Base-by-base conservation (phyloP, 2,329 filamentous ascomycete species). In the Myriosclerotinia curreyana region DNA sequence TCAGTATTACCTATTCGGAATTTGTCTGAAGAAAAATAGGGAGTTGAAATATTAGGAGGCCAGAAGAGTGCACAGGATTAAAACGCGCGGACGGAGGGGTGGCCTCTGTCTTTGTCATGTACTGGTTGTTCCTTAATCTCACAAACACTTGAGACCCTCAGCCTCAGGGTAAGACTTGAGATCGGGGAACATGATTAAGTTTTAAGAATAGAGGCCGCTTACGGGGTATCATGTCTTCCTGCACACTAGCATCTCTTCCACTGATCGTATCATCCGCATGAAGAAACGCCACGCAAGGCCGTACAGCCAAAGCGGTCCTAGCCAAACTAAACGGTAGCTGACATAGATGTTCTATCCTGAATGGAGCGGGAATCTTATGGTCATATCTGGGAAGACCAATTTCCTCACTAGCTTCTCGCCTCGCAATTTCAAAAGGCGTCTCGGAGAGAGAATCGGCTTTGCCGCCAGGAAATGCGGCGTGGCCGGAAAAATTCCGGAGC, bases 391-490 rank as follows among this genome's bases (percentile, higher is more conserved):
- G 91, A 3, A 98, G 85, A 1, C 94, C 94, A 69, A 98, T 96
- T 76, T 98, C 94, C 76, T 98, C 94, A 75, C 84, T 90, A 0
- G 94, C 93, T 80, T 98, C 94, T 68, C 94, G 86, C 28, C 94
- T 86, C 11, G 94, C 92, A 60, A 93, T 96, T 73, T 93, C 84
- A 85, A 84, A 87, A 12, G 85, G 82, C n/a, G 83, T 84, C 71
- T 88, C 85, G 36, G 80, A 76, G 3, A 78, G 68, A 2, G 75
- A 78, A 69, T 88, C 86, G 53, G 82, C 87, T 78, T 86, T 90
- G 69, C 91, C 93, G 60, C 92, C 92, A 0, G 92, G 92, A 62
- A 96, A 86, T 42, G 92, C 92, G 28, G 91, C 92, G 73, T 96
- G 92, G 2, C 92, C 92, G n/a, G 90, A 91, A 77, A 87, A 89